Evolutionary conservation across 257 asterid species (phyloP), one percentile per base, ranked within the genome.

Genomic region (Penstemon barbatus): DNA sequence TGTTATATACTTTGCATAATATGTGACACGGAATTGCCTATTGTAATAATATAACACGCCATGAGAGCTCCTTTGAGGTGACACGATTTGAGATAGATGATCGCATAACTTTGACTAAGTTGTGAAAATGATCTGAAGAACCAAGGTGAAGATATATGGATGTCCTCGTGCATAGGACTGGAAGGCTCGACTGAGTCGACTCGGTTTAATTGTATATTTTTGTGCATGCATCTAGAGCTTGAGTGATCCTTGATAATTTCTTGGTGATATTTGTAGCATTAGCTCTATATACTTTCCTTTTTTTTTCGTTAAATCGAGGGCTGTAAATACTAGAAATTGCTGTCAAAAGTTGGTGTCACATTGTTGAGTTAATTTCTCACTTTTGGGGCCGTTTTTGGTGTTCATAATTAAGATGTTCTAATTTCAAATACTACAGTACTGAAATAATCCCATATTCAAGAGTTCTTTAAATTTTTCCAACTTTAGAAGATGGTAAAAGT

Each of bases 111-210:
- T 72, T 15, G 41, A 48, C 12, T 52, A 53, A 73, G 63, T 65
- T 70, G 61, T 36, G 72, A 45, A 70, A 69, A 70, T 73, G 81
- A 73, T 50, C 68, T 76, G 69, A 72, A 75, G 69, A 72, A 75
- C 76, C 69, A 70, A 65, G 76, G 70, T 55, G 56, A 40, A 63
- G 75, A 44, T 78, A 18, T 48, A 25, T 33, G 68, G 8, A 36
- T 62, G 53, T 57, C 18, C 5, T 54, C 41, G n/a, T 19, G 50
- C 68, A 48, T 68, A 25, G 71, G 66, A 74, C 51, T 39, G 51
- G 72, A 8, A 51, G 61, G 66, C 37, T 65, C 36, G 43, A 52
- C 66, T 77, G 69, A 44, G 25, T 12, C 19, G 8, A 50, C 18
- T 57, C 7, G 62, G 46, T 18, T 41, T 43, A 12, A 25, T 1